A percentile compares a stretch with the other conserved stretches of the same genome.
phyloP scores from a whole-genome alignment of 331 rosid species.

The Telfairia occidentalis region DNA sequence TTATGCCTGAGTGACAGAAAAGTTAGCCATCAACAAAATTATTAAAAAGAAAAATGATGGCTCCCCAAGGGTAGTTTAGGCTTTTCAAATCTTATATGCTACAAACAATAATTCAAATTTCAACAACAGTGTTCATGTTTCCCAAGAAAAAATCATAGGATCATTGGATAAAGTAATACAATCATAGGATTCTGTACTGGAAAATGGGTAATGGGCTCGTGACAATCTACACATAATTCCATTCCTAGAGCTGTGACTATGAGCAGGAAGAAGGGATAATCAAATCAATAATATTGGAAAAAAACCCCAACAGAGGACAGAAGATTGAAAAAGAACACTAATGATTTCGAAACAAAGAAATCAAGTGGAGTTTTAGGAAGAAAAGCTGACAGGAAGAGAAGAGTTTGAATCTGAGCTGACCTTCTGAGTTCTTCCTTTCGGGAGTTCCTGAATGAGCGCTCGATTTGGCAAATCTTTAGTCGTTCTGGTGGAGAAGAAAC shows the following conservation, averaged over 20 bases:
- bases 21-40: background rate
- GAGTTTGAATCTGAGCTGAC: background rate
- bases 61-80: background rate
- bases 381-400: background rate
- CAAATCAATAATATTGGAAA: background rate
- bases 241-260: background rate
- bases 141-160: background rate
- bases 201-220: background rate
- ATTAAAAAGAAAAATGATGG: background rate
- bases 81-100: background rate
- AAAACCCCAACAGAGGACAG: background rate
- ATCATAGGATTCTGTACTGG: background rate
- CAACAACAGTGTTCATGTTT: background rate
- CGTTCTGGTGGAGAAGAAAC: background rate
- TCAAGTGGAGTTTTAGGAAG: background rate
- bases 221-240: background rate
- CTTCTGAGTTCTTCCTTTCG: background rate
- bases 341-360: background rate
- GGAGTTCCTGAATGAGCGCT: background rate
- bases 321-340: background rate
- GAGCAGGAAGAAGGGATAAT: background rate
- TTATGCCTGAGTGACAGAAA: constrained; percentile 1
- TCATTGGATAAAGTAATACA: background rate
- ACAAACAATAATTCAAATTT: constrained; percentile 7
- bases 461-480: background rate